Evolutionary conservation across 176 grass and related monocot species (phyloP), one percentile per base, ranked within the genome.

Genomic region (Thinopyrum elongatum): DNA sequence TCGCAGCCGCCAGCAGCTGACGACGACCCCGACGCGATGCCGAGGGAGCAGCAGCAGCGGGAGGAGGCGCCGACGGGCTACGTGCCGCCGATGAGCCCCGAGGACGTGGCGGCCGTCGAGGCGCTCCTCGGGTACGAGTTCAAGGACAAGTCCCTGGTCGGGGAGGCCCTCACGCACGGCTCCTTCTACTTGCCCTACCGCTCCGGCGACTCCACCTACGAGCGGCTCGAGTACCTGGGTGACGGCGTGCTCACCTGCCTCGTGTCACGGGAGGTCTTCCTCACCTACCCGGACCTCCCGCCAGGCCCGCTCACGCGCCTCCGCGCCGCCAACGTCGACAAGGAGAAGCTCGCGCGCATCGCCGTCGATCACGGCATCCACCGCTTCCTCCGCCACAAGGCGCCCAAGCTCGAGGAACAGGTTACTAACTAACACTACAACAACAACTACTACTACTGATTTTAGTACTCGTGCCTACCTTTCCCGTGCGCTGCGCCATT

Each of bases 271-370:
- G 83, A 93, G 35, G n/a, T 92, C 46, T 94, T 88, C 88, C 51
- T 41, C 79, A 81, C 75, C 17, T 94, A 97, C 85, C 55, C 30
- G 5, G 17, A 35, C 41, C 95, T 97, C 38, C 74, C 30, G 27
- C 88, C 95, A 0, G 95, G 95, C 17, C 84, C 61, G 16, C 86
- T 97, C 86, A 93, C 95, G 17, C 69, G 68, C 42, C 90, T 97
- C 79, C 92, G 92, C 71, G 87, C 90, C 27, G 92, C 92, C 64
- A 97, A 97, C 83, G 90, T 97, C 78, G 90, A 92, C 78, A 97
- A 80, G n/a, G 95, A 97, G 82, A 94, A 92, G 81, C 95, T 97
- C 66, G 88, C 92, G 10, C 90, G 95, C 63, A 76, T 86, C 63
- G 92, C 95, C 47, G 74, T 97, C 29, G 13, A 7, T 3, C 86